Percentiles rank a stretch among this genome's conserved stretches.
phyloP scores from a whole-genome alignment of 495 filamentous ascomycete species.

The Monascus purpureus region DNA sequence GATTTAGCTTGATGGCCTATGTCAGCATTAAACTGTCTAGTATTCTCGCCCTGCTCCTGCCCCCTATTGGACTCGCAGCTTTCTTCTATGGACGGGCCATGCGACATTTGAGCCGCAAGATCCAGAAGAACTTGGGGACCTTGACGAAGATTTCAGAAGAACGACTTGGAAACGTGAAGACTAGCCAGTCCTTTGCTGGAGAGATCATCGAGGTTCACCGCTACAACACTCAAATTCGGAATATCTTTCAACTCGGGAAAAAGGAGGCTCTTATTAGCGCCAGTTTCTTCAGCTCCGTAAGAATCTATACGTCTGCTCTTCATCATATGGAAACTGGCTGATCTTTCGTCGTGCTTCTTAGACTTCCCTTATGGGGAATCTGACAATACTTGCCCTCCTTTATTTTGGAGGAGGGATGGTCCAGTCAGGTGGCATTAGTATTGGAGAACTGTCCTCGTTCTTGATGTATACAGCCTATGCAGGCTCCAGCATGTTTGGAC shows the following conservation, averaged over 20 bases:
- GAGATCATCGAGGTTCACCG: constrained; percentile 79
- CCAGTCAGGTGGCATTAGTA: constrained; percentile 64
- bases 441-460: constrained; percentile 93
- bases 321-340: no score
- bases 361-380: constrained; percentile 81
- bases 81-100: constrained; percentile 83
- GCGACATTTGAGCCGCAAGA: constrained; percentile 73
- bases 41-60: constrained; percentile 73
- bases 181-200: constrained; percentile 87
- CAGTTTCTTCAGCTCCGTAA: constrained; percentile 70
- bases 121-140: constrained; percentile 82
- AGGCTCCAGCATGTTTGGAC: constrained; percentile 77
- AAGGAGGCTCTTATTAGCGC: constrained; percentile 77
- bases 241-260: constrained; percentile 79
- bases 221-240: constrained; percentile 83
- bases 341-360: no score
- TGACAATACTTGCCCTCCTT: constrained; percentile 86
- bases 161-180: constrained; percentile 85
- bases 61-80: constrained; percentile 80
- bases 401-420: constrained; percentile 88
- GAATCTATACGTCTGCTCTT: no score
- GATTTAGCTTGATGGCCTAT: constrained; percentile 82
- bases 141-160: constrained; percentile 96
- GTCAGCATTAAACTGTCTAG: constrained; percentile 83
- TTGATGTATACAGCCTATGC: constrained; percentile 96